Evolutionary conservation across 2,329 filamentous ascomycete species (phyloP).

Genomic region (Parastagonospora avenae): DNA sequence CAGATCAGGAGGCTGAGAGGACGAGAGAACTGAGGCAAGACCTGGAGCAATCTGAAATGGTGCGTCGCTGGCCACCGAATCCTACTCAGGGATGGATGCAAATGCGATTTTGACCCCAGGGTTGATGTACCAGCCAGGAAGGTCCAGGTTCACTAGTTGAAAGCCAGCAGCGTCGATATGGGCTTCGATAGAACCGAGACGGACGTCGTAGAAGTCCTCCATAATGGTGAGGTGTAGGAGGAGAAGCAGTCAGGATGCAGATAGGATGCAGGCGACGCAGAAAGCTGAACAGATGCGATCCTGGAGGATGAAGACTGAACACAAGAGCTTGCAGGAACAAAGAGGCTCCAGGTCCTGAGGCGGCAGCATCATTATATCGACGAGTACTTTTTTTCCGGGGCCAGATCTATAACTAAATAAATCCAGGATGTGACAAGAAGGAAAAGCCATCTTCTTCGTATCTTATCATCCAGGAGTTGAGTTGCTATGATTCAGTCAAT

Average conservation of each 20-base stretch:
- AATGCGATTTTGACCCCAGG: not conserved
- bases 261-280: not conserved
- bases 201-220: not conserved
- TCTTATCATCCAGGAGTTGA: no score
- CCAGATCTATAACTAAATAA: no score
- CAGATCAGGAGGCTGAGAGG: not conserved
- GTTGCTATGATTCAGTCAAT: no score
- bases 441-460: no score
- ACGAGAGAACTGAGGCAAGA: not conserved
- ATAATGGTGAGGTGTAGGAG: not conserved
- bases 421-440: no score
- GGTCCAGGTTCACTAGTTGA: not conserved
- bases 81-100: not conserved
- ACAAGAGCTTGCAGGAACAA: not conserved
- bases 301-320: not conserved
- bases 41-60: not conserved
- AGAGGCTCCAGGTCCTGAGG: not conserved
- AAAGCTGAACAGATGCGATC: not conserved
- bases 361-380: not conserved
- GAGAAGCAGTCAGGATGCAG: not conserved
- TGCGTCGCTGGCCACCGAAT: not conserved
- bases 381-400: no score
- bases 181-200: not conserved
- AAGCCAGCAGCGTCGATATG: constrained; percentile 1
- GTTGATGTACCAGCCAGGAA: not conserved